A percentile compares a stretch with the other conserved stretches of the same genome.
phyloP scores from a whole-genome alignment of 208 protist species.

The Herpetomonas muscarum region DNA sequence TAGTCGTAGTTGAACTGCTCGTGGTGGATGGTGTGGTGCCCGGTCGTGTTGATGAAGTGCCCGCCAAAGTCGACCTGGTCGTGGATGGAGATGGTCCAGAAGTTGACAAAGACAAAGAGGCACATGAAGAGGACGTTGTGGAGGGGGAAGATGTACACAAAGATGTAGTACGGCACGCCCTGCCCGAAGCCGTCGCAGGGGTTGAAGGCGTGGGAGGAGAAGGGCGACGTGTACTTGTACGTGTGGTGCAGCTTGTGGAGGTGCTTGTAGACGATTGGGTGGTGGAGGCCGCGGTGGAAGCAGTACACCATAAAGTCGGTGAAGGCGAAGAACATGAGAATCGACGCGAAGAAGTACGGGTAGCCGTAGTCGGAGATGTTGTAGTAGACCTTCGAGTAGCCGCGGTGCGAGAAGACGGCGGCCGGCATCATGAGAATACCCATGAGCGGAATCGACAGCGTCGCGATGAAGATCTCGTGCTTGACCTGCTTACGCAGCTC shows the following conservation, averaged over 20 bases:
- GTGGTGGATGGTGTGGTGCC: conserved; percentile 94
- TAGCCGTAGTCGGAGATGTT: conserved; percentile 76
- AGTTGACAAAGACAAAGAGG: conserved; percentile 90
- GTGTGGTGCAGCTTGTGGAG: conserved; percentile 93
- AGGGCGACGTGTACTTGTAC: conserved; percentile 85
- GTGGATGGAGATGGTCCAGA: conserved; percentile 95
- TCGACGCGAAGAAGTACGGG: conserved; percentile 58
- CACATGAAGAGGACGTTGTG: conserved; percentile 83
- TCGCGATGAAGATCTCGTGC: conserved; percentile 76
- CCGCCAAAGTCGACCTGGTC: conserved; percentile 87
- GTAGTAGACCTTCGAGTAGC: conserved; percentile 79
- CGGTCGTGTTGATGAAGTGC: conserved; percentile 72
- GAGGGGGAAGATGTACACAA: conserved; percentile 85
- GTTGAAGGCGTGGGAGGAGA: conserved; percentile 92
- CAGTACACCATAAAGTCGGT: conserved; percentile 94
- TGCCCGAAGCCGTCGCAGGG: conserved; percentile 91
- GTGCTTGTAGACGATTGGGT: conserved; percentile 85
- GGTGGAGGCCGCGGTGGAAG: conserved; percentile 92
- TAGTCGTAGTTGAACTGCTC: conserved; percentile 93
- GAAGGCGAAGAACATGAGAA: conserved; percentile 84
- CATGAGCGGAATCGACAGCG: conserved; percentile 78
- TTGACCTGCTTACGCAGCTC: conserved; percentile 47
- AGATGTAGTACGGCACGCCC: conserved; percentile 92
- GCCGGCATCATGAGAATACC: conserved; percentile 71
- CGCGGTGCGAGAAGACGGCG: conserved; percentile 58